Evolutionary conservation across 352 stramenopile genomes (phyloP).

Genomic region (Phytophthora tentaculata): DNA sequence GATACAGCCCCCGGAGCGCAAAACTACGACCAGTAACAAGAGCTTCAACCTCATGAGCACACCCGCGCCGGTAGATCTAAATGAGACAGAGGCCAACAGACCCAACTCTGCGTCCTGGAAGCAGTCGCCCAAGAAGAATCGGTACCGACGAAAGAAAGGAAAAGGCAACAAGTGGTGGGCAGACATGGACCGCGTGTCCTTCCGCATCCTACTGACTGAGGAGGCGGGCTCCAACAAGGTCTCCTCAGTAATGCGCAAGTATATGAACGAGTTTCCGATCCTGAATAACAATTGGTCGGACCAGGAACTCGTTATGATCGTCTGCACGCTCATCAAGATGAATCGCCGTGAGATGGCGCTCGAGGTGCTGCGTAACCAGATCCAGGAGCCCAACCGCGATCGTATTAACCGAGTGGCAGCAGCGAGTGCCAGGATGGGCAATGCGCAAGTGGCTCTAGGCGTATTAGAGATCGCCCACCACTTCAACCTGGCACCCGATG

Average conservation of each 20-base stretch:
- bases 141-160: slow-evolving; percentile 17
- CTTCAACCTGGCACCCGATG: slow-evolving; percentile 67
- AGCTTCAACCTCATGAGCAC: slow-evolving; percentile 27
- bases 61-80: background rate
- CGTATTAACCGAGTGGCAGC: slow-evolving; percentile 74
- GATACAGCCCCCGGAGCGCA: background rate
- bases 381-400: slow-evolving; percentile 55
- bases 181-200: slow-evolving; percentile 66
- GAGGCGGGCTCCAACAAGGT: slow-evolving; percentile 63
- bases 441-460: slow-evolving; percentile 68
- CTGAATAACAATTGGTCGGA: slow-evolving; percentile 65
- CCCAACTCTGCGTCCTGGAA: background rate
- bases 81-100: background rate
- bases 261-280: slow-evolving; percentile 76
- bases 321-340: slow-evolving; percentile 75
- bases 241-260: slow-evolving; percentile 63
- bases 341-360: slow-evolving; percentile 66
- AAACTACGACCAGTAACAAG: slow-evolving; percentile 31
- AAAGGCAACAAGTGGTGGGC: slow-evolving; percentile 54
- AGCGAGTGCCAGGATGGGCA: slow-evolving; percentile 68
- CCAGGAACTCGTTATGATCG: slow-evolving; percentile 81
- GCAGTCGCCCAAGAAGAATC: slow-evolving; percentile 7
- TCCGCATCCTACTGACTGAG: slow-evolving; percentile 63
- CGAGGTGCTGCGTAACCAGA: slow-evolving; percentile 67
- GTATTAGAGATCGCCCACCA: slow-evolving; percentile 76